These are phyloP conservation scores for Bipolaris bicolor DNA, from an alignment of 2,329 filamentous ascomycete species.

Conservation along the genomic window DNA sequence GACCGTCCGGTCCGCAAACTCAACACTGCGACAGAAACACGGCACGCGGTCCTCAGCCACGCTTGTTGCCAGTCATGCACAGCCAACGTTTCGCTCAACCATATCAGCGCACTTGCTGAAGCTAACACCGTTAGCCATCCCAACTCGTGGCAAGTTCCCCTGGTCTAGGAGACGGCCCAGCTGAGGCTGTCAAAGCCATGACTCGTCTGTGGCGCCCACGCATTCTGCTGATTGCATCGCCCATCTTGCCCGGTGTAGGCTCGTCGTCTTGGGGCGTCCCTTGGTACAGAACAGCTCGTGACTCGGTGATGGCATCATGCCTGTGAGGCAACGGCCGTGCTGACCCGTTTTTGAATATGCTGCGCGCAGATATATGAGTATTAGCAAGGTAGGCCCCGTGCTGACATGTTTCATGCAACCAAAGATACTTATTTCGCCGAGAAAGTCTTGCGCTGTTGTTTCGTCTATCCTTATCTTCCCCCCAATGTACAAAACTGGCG, in stretches of 20 bases:
- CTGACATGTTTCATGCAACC: slow-evolving; percentile 5
- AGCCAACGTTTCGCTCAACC: not conserved
- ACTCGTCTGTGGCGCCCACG: slow-evolving; percentile 6
- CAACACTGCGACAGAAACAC: not conserved
- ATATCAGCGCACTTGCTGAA: slow-evolving; percentile 10
- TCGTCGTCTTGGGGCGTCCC: slow-evolving; percentile 3
- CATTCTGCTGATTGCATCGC: slow-evolving; percentile 12
- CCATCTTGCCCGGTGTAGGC: slow-evolving; percentile 3
- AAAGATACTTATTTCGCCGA: not conserved
- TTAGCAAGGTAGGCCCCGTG: slow-evolving; percentile 11
- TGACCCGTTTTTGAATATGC: slow-evolving; percentile 1
- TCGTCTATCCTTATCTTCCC: not conserved
- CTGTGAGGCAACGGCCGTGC: slow-evolving; percentile 8
- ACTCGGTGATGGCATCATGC: slow-evolving; percentile 10
- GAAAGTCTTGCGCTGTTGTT: not conserved
- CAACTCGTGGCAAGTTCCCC: slow-evolving; percentile 20
- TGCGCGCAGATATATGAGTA: slow-evolving; percentile 15
- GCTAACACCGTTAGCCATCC: slow-evolving; percentile 8
- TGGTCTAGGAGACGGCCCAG: slow-evolving; percentile 9
- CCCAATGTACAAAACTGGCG: not conserved
- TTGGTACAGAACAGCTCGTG: slow-evolving; percentile 6
- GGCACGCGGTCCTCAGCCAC: not conserved
- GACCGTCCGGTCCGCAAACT: not conserved
- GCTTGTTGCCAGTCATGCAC: slow-evolving; percentile 5
- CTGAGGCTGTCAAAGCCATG: slow-evolving; percentile 15